Base-by-base conservation (phyloP, 805 yeast genomes). In the Kregervanrija pseudodelftensis region DNA sequence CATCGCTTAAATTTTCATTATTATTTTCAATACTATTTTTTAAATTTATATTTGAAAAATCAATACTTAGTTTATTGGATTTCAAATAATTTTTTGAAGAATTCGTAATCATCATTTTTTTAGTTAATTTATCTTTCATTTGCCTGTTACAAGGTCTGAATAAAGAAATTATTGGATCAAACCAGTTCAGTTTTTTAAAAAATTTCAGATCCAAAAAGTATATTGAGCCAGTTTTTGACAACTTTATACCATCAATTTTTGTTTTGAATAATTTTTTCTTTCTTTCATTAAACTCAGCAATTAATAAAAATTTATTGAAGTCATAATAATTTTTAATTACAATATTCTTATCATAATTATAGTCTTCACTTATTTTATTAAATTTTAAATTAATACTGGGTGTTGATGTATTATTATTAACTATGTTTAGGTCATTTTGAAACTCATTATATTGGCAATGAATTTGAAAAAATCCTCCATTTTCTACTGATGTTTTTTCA, bases 131-230 rank as follows among this genome's bases (percentile, higher is more conserved):
- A 22, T 56, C 54, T 22, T 49, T 50, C 1, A 57, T 52, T 10
- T 51, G 55, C 35, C 66, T 42, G 39, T 61, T 61, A 47, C 66
- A 62, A 1, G 63, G 66, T 40, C 66, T 47, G 28, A 58, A 61
- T 8, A 62, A 36, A 0, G 58, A 51, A 33, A 60, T 12, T 1
- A 60, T 38, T 0, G 59, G 50, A 35, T 58, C 61, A 43, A 50
- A 56, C 66, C 66, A 61, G 17, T 50, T 49, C 4, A 38, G 12
- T n/a, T 49, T 40, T 12, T 47, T 45, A n/a, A 45, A 39, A 30
- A 42, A 40, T 12, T 50, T 55, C 1, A 39, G 38, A 37, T 60
- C 63, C n/a, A 61, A 39, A 36, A 52, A 59, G 37, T 61, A 61
- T 1, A 55, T 42, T 1, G 66, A 58, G 11, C 62, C 59, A 7